Base-by-base conservation (phyloP, 1,284 basidiomycete genomes). In the Athelia sp. region DNA sequence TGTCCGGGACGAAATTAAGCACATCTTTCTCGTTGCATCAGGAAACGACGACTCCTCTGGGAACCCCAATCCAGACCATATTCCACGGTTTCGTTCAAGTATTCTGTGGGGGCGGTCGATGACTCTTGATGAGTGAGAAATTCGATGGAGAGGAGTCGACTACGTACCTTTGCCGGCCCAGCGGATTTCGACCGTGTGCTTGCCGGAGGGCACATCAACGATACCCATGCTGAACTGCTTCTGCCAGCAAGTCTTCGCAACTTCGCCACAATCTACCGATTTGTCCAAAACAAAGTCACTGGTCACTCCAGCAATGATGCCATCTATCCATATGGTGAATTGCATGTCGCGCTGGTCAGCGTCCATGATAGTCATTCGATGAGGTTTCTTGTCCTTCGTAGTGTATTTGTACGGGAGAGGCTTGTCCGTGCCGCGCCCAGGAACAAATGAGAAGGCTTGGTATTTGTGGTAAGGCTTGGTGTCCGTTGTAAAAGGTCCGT, bases 111-210 rank as follows among this genome's bases (percentile, higher is more conserved):
- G 11, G 11, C 11, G 32, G n/a, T 11, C n/a, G 32, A 11, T 11
- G n/a, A 34, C n/a, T 34, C 32, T 34, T n/a, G n/a, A n/a, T 34
- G 11, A 34, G 32, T 34, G 32, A 34, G n/a, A n/a, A 34, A 11
- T 34, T n/a, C n/a, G 32, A n/a, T 11, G 32, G 32, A 34, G n/a
- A 34, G 11, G n/a, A n/a, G 11, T 34, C 32, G 11, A 34, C n/a
- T 11, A 34, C 11, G n/a, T 34, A 47, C 46, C 46, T 44, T 47
- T 34, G 19, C 46, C 46, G n/a, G 36, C 46, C 46, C 46, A 47
- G 4, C 11, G 21, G 14, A 47, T 35, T 35, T 34, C 29, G 19
- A 47, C 19, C 8, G 36, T 47, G 22, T 47, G 46, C 21, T 43
- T 47, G 32, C 46, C 46, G 6, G 38, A 24, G 10, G 46, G 34